These are phyloP conservation scores for Lindgomyces ingoldianus DNA, from an alignment of 495 filamentous ascomycete genomes.

Conservation along the genomic window DNA sequence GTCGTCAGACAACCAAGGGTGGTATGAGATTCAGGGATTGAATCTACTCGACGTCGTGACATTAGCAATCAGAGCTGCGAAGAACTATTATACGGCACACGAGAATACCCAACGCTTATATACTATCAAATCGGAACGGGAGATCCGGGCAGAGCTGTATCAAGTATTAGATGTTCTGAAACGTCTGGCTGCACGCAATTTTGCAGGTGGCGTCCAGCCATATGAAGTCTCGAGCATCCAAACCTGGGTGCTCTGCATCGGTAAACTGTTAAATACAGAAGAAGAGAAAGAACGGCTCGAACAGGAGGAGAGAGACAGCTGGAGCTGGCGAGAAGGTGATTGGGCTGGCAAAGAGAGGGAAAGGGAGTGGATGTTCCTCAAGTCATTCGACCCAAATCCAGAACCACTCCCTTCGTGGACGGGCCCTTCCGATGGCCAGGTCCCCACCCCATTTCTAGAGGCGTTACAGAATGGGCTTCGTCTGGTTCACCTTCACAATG, in stretches of 20 bases:
- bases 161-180: slow-evolving; percentile 86
- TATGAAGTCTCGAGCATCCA: slow-evolving; percentile 73
- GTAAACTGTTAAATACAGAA: slow-evolving; percentile 71
- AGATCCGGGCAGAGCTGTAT: slow-evolving; percentile 78
- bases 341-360: slow-evolving; percentile 78
- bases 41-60: slow-evolving; percentile 90
- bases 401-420: slow-evolving; percentile 70
- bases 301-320: slow-evolving; percentile 65
- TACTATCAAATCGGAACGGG: slow-evolving; percentile 77
- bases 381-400: slow-evolving; percentile 68
- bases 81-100: slow-evolving; percentile 90
- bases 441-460: slow-evolving; percentile 76
- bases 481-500: slow-evolving; percentile 86
- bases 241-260: slow-evolving; percentile 75
- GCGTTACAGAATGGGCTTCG: slow-evolving; percentile 74
- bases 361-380: slow-evolving; percentile 68
- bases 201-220: slow-evolving; percentile 74
- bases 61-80: slow-evolving; percentile 88
- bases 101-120: slow-evolving; percentile 79
- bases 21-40: slow-evolving; percentile 86
- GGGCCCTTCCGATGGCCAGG: slow-evolving; percentile 54
- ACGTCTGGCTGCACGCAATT: slow-evolving; percentile 83
- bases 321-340: slow-evolving; percentile 78
- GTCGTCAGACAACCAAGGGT: slow-evolving; percentile 57
- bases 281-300: slow-evolving; percentile 74